phyloP scores from a whole-genome alignment of 2,329 filamentous ascomycete species.

The Alternaria burnsii region DNA sequence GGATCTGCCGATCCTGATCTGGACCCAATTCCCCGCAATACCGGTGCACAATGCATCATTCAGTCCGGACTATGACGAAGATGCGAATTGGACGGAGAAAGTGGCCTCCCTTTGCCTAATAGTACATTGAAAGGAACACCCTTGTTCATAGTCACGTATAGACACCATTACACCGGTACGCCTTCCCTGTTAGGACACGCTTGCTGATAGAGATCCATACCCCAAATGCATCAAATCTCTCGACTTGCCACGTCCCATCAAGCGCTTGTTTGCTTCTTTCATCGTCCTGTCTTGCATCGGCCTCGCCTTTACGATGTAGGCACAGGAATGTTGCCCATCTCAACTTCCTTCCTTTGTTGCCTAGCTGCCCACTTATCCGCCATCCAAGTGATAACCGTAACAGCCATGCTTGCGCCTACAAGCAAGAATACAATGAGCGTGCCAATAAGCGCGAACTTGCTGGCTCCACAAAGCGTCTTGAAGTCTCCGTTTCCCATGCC shows the following conservation, averaged over 20 bases:
- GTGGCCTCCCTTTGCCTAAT: slow-evolving; percentile 9
- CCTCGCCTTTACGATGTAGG: not conserved
- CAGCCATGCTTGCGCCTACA: slow-evolving; percentile 43
- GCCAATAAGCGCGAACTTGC: slow-evolving; percentile 56
- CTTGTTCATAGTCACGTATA: slow-evolving; percentile 1
- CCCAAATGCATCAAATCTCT: slow-evolving; percentile 3
- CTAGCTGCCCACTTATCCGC: slow-evolving; percentile 49
- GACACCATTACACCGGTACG: slow-evolving; percentile 15
- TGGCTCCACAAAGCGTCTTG: slow-evolving; percentile 52
- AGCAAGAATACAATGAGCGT: slow-evolving; percentile 54
- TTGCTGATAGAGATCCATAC: slow-evolving; percentile 4
- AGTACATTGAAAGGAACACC: slow-evolving; percentile 7
- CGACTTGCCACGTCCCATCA: not conserved
- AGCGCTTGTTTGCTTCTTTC: not conserved
- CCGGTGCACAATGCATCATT: not conserved
- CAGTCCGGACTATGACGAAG: not conserved
- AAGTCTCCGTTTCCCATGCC: slow-evolving; percentile 50
- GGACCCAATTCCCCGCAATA: not conserved
- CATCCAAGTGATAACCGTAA: slow-evolving; percentile 48
- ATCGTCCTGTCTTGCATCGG: not conserved
- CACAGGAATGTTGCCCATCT: slow-evolving; percentile 30
- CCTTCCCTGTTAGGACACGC: slow-evolving; percentile 7
- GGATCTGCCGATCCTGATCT: not conserved
- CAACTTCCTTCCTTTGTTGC: slow-evolving; percentile 44
- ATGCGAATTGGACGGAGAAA: not conserved